Evolutionary conservation across 179 eudicot genomes (phyloP), one percentile per base, ranked within the genome.

Genomic region (Vitellaria paradoxa): DNA sequence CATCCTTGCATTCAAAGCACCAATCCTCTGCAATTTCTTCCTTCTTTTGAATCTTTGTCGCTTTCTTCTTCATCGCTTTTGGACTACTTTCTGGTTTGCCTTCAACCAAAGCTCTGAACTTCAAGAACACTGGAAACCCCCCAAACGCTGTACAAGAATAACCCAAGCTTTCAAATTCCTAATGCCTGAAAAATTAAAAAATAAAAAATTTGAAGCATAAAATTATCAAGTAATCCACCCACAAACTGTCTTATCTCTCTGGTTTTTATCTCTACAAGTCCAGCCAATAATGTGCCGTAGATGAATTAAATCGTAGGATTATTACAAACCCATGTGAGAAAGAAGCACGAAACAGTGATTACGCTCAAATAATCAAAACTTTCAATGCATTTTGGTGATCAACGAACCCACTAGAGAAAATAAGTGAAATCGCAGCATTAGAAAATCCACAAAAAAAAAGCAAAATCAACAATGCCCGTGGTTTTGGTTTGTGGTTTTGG

Each of bases 1-100:
- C 96, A 74, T 91, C 93, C 82, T 91, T 91, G 76, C 93, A 91
- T 13, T 77, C 84, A 77, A 91, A 91, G 81, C 96, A 91, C 78
- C 87, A 89, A 79, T 86, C 88, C 77, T 91, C 96, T 1, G 90
- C 80, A 23, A 40, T 73, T 53, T 70, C 79, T 53, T 76, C 86
- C 67, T 83, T 83, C 30, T 66, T 77, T 21, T 24, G 26, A 9
- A 4, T 69, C 77, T 18, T 69, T 52, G 55, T 45, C 68, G 23
- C 72, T 59, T 30, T 75, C 56, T 62, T 68, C 78, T 67, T 74
- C 82, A 30, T 79, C 81, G 15, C 17, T 74, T 42, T 74, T 65
- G 73, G 65, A 69, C 45, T 42, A 42, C 45, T 42, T 42, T 42
- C 45, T 42, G 45, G 45, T 42, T 42, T 42, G 6, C 45, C 45